Conservation (phyloP, 192 early-diverging fungal species). For the Spizellomyces punctatus region DNA sequence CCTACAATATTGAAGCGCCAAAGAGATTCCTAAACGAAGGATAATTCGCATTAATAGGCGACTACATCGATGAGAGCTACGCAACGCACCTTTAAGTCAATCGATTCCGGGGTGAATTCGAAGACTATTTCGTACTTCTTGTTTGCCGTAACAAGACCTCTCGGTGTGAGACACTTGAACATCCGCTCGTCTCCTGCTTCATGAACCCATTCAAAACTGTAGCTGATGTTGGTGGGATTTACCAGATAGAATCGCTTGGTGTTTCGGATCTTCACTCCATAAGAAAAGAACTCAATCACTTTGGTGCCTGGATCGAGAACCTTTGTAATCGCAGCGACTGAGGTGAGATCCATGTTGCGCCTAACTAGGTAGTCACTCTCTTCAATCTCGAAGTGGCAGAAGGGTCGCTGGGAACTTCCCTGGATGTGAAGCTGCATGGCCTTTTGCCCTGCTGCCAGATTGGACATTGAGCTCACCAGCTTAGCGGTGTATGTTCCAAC, state of each 20-base stretch:
- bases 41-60: neutral
- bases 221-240: constrained; percentile 54
- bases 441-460: constrained; percentile 44
- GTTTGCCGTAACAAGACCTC: constrained; percentile 45
- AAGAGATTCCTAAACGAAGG: constrained; percentile 49
- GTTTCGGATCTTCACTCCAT: constrained; percentile 55
- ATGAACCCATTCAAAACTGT: constrained; percentile 54
- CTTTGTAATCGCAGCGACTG: constrained; percentile 31
- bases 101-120: constrained; percentile 57
- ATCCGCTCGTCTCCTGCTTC: constrained; percentile 34
- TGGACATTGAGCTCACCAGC: constrained; percentile 41
- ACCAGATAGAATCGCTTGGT: constrained; percentile 63
- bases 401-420: constrained; percentile 54
- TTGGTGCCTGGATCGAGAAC: constrained; percentile 53
- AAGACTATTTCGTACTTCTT: constrained; percentile 63
- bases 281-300: constrained; percentile 59
- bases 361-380: constrained; percentile 59
- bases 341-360: constrained; percentile 35
- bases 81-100: constrained; percentile 52
- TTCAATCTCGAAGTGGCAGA: constrained; percentile 66
- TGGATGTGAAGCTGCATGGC: constrained; percentile 43
- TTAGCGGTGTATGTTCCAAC: constrained; percentile 42
- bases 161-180: constrained; percentile 56
- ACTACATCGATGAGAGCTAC: neutral
- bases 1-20: constrained; percentile 55